Conservation (phyloP, 2,329 filamentous ascomycete species). For the Chrysoporthe austroafricana region DNA sequence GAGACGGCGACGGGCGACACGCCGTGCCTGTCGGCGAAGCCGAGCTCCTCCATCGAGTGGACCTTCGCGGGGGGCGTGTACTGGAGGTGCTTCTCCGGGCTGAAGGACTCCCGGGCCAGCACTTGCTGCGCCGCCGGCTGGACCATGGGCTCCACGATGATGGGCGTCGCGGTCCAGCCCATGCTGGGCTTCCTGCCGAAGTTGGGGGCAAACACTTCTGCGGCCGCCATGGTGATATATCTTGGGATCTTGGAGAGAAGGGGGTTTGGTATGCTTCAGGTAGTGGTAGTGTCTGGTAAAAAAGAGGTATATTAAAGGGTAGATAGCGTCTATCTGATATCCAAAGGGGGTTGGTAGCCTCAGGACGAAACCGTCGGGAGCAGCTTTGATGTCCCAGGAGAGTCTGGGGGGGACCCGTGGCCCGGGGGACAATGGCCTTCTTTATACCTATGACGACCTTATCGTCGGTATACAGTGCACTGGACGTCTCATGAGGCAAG, state of each 20-base stretch:
- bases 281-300: neutral
- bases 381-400: neutral
- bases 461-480: conserved; percentile 19
- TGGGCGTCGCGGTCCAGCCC: conserved; percentile 14
- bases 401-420: neutral
- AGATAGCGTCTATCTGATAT: neutral
- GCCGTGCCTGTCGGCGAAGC: conserved; percentile 56
- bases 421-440: neutral
- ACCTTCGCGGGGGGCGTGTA: conserved; percentile 55
- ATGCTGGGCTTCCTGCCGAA: conserved; percentile 16
- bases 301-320: conserved; percentile 7
- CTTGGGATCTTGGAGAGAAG: too few relatives aligned
- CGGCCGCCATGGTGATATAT: conserved; percentile 15
- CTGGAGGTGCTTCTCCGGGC: conserved; percentile 53
- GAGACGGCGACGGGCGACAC: conserved; percentile 67
- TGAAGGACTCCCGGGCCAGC: conserved; percentile 12
- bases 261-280: neutral
- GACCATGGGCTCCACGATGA: conserved; percentile 12
- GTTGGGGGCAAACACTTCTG: conserved; percentile 14
- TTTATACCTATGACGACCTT: conserved; percentile 14
- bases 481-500: conserved; percentile 1
- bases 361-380: neutral
- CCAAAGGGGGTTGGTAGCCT: neutral
- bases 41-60: conserved; percentile 65
- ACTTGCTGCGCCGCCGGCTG: neutral